Conservation (phyloP, 805 yeast species). For the Starmerella lactis-condensi region DNA sequence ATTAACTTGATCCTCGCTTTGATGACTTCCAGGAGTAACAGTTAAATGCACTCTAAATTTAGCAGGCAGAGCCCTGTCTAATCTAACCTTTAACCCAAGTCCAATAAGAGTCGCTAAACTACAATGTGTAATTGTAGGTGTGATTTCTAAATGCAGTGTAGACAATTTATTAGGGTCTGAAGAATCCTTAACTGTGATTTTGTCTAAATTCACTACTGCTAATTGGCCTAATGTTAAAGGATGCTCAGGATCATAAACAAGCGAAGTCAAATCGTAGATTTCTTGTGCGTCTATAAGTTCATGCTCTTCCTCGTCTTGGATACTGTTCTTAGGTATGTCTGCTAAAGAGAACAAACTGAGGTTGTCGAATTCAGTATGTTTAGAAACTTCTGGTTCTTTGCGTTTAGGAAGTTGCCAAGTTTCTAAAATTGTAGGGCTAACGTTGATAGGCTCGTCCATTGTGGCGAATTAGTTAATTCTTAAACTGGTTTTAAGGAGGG, state of each 20-base stretch:
- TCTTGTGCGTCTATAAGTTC: conserved; percentile 79
- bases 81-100: conserved; percentile 75
- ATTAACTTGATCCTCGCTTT: conserved; percentile 87
- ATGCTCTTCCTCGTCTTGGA: conserved; percentile 15
- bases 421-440: too few relatives aligned
- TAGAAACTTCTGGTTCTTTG: too few relatives aligned
- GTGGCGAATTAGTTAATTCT: too few relatives aligned
- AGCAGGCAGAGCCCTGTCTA: conserved; percentile 75
- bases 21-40: conserved; percentile 83
- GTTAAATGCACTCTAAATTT: conserved; percentile 62
- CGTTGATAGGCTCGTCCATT: too few relatives aligned
- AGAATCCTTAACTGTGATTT: conserved; percentile 52
- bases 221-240: conserved; percentile 87
- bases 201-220: conserved; percentile 74
- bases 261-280: conserved; percentile 65
- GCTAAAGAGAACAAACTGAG: conserved; percentile 15
- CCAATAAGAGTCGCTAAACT: conserved; percentile 92
- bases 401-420: too few relatives aligned
- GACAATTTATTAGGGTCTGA: conserved; percentile 39
- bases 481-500: too few relatives aligned
- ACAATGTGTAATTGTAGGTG: conserved; percentile 97
- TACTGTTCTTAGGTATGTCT: conserved; percentile 4
- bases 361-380: conserved; percentile 7
- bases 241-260: conserved; percentile 92
- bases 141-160: conserved; percentile 61